A percentile compares a stretch with the other conserved stretches of the same genome.
Conservation (phyloP, 169 alveolate species). For the Babesia ovis region DNA sequence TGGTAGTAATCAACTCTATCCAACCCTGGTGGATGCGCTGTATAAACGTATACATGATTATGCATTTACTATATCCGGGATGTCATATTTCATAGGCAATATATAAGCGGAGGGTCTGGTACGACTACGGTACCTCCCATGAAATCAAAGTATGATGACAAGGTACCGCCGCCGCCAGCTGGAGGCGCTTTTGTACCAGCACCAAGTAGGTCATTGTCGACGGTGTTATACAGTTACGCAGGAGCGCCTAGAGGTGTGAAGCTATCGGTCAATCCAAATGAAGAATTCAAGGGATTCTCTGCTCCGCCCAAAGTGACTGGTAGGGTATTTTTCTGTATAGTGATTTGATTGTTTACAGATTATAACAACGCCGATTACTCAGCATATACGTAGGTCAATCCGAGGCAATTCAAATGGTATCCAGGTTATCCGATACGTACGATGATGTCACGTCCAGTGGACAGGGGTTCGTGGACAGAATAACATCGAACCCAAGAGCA, state of each 20-base stretch:
- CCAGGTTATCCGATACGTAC: conserved; percentile 45
- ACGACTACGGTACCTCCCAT: conserved; percentile 22
- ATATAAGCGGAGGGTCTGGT: conserved; percentile 41
- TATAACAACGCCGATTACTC: conserved; percentile 59
- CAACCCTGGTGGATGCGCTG: too few species aligned
- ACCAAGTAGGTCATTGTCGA: conserved; percentile 19
- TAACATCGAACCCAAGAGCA: conserved; percentile 77
- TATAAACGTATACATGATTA: too few species aligned
- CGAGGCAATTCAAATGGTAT: not conserved
- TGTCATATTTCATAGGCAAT: conserved; percentile 14
- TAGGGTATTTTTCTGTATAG: not conserved
- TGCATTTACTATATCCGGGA: too few species aligned
- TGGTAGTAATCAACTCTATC: too few species aligned
- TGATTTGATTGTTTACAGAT: not conserved
- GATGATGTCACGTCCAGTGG: conserved; percentile 32
- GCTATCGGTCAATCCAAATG: not conserved
- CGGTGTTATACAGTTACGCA: not conserved
- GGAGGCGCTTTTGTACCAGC: conserved; percentile 61
- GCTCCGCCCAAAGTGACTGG: conserved; percentile 66
- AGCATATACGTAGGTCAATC: conserved; percentile 30
- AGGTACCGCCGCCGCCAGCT: conserved; percentile 64
- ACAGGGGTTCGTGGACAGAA: conserved; percentile 51
- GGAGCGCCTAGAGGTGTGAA: conserved; percentile 49
- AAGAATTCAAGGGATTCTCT: conserved; percentile 55
- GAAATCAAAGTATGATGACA: conserved; percentile 47